Evolutionary conservation across 257 asterid species (phyloP), one percentile per base, ranked within the genome.

Genomic region (Henckelia pumila): DNA sequence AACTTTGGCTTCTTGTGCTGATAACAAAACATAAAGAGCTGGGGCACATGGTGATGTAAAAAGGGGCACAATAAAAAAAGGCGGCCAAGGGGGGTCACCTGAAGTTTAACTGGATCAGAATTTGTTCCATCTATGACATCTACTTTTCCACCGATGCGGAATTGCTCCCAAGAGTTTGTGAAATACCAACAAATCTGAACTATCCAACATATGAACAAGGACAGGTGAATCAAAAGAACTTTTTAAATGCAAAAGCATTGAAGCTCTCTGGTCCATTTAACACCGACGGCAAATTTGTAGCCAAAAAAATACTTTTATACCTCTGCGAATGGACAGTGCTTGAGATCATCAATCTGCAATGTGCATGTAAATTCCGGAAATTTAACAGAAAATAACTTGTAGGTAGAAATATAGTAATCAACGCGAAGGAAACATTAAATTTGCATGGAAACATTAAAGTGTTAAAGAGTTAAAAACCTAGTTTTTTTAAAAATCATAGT

Each of bases 141-240:
- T 33, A 89, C 82, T n/a, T 44, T 71, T 24, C 97, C 97, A 62
- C 80, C 79, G 30, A 92, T 86, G 59, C 97, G 89, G 55, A 84
- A 88, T 69, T 89, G 98, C 84, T 92, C 97, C 98, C 98, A 88
- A n/a, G 96, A 65, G 50, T 86, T 95, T 17, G 95, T 82, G 77
- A 92, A 89, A 76, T 92, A 92, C 98, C 98, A 92, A 72, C 98
- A 89, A 57, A 92, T 80, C 98, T 92, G 72, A 71, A 73, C 62
- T 60, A 73, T 57, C 49, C 44, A 53, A 58, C 53, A 29, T 53
- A 52, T 17, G 24, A 62, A 21, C 8, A 24, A 17, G 29, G 49
- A 24, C 35, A 33, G 44, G 13, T 53, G 22, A 69, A 71, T 26
- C 52, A 21, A 6, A 40, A 30, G 24, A 47, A 35, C 50, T 21